Percentiles rank a stretch among this genome's conserved stretches.
These are phyloP conservation scores for Typha latifolia DNA, from an alignment of 176 grass and related monocot species.

Conservation along the genomic window DNA sequence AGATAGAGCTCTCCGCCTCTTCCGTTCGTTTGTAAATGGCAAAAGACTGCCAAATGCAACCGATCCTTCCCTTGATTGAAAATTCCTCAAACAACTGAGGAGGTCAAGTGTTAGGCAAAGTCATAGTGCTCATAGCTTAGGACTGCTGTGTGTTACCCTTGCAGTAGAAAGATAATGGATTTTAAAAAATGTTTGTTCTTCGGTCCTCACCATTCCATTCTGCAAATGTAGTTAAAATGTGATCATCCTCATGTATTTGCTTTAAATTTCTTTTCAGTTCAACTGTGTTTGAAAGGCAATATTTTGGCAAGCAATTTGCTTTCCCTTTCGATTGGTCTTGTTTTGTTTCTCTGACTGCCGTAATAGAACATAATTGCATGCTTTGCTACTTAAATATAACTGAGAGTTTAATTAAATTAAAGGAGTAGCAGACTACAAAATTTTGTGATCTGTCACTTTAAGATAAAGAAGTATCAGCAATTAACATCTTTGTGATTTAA, in stretches of 20 bases:
- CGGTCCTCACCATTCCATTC: background rate
- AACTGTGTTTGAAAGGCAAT: no score
- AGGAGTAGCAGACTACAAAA: no score
- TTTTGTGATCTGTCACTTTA: no score
- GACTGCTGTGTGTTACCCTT: background rate
- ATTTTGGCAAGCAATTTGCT: no score
- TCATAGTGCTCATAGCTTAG: no score
- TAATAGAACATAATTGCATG: no score
- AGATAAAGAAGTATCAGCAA: no score
- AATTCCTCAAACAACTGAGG: background rate
- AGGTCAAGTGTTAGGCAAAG: background rate
- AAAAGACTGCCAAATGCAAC: constrained; percentile 78
- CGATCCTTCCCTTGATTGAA: constrained; percentile 39
- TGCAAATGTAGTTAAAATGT: background rate
- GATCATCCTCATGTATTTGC: background rate
- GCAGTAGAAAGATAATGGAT: background rate
- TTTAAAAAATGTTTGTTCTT: background rate
- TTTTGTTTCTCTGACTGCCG: no score
- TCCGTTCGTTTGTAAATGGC: constrained; percentile 56
- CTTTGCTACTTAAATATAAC: no score
- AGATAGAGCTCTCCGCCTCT: constrained; percentile 60
- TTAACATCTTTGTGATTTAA: no score
- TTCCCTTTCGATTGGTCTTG: no score
- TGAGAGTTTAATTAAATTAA: no score
- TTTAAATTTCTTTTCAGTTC: background rate